phyloP scores from a whole-genome alignment of 169 alveolate species.

The Eimeria tenella region DNA sequence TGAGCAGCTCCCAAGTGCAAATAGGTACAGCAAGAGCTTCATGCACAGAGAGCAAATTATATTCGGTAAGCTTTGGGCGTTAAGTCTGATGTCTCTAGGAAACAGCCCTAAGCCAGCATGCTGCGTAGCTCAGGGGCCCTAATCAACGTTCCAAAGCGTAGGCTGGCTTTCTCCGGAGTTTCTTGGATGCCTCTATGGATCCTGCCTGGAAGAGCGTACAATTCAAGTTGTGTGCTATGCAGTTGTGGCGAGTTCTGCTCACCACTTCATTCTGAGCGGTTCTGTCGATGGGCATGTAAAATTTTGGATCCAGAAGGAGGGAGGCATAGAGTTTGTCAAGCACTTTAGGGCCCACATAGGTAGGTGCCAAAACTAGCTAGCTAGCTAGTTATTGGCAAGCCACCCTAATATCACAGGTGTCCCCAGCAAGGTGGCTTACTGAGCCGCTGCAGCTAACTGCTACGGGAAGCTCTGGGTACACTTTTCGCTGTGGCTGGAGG shows the following conservation, averaged over 20 bases:
- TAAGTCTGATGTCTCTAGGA: neutral
- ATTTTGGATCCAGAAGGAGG: slow-evolving; percentile 97
- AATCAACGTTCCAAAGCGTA: neutral
- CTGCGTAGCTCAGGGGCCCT: neutral
- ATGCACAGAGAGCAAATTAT: slow-evolving; percentile 93
- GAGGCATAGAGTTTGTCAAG: slow-evolving; percentile 97
- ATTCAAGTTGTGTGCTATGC: neutral
- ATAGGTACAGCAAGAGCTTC: slow-evolving; percentile 91
- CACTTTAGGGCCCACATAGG: slow-evolving; percentile 96
- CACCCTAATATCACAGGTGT: neutral
- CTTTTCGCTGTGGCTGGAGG: neutral
- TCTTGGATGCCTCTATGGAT: neutral
- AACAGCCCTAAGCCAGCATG: neutral
- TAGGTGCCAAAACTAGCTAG: slow-evolving; percentile 60
- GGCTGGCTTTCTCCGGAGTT: neutral
- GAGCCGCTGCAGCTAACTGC: neutral
- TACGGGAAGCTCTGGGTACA: neutral
- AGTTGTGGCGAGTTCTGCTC: slow-evolving; percentile 90
- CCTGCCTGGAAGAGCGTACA: neutral
- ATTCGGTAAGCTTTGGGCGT: slow-evolving; percentile 83
- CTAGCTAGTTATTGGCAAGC: neutral
- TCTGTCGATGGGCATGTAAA: slow-evolving; percentile 97
- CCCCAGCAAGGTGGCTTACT: neutral
- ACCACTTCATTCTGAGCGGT: slow-evolving; percentile 95
- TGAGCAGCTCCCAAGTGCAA: slow-evolving; percentile 89